phyloP scores from a whole-genome alignment of 192 early-diverging fungal genomes.

The Phycomyces nitens region DNA sequence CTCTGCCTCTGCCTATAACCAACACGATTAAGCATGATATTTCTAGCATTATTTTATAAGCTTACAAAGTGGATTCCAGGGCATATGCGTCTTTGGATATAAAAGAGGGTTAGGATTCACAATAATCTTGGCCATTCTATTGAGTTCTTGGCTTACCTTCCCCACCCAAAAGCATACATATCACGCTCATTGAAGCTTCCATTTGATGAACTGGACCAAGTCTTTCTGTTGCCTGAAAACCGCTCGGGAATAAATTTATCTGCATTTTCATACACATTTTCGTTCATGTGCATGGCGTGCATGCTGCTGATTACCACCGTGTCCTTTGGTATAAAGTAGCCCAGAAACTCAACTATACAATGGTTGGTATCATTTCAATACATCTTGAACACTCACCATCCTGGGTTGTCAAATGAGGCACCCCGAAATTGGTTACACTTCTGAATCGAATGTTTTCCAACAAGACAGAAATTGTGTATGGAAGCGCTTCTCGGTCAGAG shows the following conservation, averaged over 20 bases:
- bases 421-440: slow-evolving; percentile 5
- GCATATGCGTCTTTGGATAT: neutral
- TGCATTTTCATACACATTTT: slow-evolving; percentile 24
- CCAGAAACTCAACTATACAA: slow-evolving; percentile 27
- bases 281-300: slow-evolving; percentile 42
- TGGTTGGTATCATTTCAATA: neutral
- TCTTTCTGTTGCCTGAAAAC: neutral
- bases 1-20: no score
- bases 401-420: slow-evolving; percentile 13
- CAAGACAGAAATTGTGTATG: slow-evolving; percentile 17
- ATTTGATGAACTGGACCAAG: slow-evolving; percentile 9
- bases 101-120: neutral
- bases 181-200: slow-evolving; percentile 9
- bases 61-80: neutral
- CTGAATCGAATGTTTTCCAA: slow-evolving; percentile 12
- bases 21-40: no score
- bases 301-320: slow-evolving; percentile 43
- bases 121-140: neutral
- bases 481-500: slow-evolving; percentile 3
- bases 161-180: slow-evolving; percentile 22
- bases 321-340: neutral
- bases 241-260: slow-evolving; percentile 49
- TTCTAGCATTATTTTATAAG: no score
- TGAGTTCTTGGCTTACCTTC: neutral
- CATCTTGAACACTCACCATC: slow-evolving; percentile 7